Evolutionary conservation across 2,329 filamentous ascomycete species (phyloP).

Genomic region (Pestalotiopsis sp.): DNA sequence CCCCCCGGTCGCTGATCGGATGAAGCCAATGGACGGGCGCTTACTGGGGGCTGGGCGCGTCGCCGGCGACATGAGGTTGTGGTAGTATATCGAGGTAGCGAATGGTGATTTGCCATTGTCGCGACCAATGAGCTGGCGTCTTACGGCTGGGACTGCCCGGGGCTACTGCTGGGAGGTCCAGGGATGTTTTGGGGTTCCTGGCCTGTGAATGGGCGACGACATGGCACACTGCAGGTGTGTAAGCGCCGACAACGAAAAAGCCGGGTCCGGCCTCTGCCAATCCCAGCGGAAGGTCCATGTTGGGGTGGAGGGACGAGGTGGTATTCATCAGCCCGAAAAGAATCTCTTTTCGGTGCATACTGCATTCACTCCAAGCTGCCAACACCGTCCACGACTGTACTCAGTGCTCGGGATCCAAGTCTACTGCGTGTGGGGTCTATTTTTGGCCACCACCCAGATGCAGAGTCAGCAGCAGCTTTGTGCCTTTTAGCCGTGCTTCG

Average conservation of each 20-base stretch:
- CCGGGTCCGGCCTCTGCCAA: slow-evolving; percentile 11
- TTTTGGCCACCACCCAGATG: background rate
- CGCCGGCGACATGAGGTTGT: slow-evolving; percentile 24
- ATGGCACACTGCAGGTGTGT: slow-evolving; percentile 10
- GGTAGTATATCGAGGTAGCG: slow-evolving; percentile 5
- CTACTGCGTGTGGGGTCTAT: background rate
- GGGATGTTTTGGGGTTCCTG: slow-evolving; percentile 15
- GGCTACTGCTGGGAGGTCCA: slow-evolving; percentile 10
- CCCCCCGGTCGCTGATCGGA: slow-evolving; percentile 15
- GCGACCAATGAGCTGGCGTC: slow-evolving; percentile 26
- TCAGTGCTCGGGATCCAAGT: background rate
- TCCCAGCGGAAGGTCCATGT: background rate
- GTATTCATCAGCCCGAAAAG: background rate
- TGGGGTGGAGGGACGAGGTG: background rate
- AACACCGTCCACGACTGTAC: background rate
- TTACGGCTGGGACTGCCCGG: slow-evolving; percentile 15
- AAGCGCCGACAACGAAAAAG: slow-evolving; percentile 11
- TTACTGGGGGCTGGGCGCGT: slow-evolving; percentile 25
- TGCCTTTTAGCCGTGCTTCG: background rate
- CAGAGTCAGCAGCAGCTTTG: background rate
- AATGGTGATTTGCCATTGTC: slow-evolving; percentile 26
- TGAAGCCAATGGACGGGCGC: slow-evolving; percentile 27
- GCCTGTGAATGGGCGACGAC: slow-evolving; percentile 7
- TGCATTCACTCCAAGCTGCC: background rate
- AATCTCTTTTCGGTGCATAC: background rate